Conservation (phyloP, 805 yeast genomes). For the Kazachstania viticola region DNA sequence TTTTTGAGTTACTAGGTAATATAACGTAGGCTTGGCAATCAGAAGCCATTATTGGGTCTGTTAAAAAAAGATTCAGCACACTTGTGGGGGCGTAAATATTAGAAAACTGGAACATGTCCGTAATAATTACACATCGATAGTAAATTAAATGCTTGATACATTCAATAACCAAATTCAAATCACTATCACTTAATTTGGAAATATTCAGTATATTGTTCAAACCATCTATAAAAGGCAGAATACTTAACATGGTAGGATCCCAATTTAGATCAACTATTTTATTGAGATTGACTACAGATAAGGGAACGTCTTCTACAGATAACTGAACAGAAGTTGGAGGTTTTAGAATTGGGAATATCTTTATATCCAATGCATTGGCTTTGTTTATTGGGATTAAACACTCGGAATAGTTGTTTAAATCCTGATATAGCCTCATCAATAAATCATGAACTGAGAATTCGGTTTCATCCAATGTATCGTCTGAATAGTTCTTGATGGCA, state of each 20-base stretch:
- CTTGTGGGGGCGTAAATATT: conserved; percentile 87
- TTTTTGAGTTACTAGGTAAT: conserved; percentile 28
- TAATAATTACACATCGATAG: conserved; percentile 70
- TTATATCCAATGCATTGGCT: conserved; percentile 83
- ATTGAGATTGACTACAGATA: conserved; percentile 68
- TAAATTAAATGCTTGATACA: conserved; percentile 88
- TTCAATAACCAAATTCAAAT: conserved; percentile 63
- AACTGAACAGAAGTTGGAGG: conserved; percentile 64
- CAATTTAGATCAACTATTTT: conserved; percentile 77
- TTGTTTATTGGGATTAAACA: conserved; percentile 89
- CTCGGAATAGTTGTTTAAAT: conserved; percentile 88
- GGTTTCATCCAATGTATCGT: conserved; percentile 4
- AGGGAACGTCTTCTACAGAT: conserved; percentile 78
- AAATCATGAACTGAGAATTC: conserved; percentile 55
- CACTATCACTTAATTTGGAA: conserved; percentile 70
- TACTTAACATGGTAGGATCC: conserved; percentile 94
- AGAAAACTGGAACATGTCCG: conserved; percentile 82
- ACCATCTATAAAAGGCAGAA: conserved; percentile 80
- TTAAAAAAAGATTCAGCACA: conserved; percentile 54
- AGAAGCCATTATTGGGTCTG: conserved; percentile 51
- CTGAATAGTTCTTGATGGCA: conserved; percentile 3
- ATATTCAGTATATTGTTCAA: conserved; percentile 71
- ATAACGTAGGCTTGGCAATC: conserved; percentile 80
- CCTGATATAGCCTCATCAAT: conserved; percentile 86
- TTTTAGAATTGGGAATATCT: conserved; percentile 78